A percentile compares a stretch with the other conserved stretches of the same genome.
phyloP scores from a whole-genome alignment of 2,329 filamentous ascomycete species.

The Trichoderma harzianum region DNA sequence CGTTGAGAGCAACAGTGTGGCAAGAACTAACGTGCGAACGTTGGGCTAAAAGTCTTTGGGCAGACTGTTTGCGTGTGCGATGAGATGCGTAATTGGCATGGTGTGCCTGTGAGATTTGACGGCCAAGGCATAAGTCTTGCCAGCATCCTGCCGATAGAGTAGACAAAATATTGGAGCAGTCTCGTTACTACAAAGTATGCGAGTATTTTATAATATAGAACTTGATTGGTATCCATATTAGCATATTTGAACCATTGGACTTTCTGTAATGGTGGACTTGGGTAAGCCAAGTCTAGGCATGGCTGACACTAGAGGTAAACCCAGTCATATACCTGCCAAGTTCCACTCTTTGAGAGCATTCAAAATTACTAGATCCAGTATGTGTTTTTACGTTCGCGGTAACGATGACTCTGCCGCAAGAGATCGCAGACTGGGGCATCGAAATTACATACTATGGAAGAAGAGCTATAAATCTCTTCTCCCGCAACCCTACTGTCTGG shows the following conservation, averaged over 20 bases:
- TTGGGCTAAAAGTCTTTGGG: background rate
- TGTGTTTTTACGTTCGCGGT: background rate
- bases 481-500: background rate
- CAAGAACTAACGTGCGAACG: background rate
- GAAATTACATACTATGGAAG: background rate
- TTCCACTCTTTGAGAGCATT: background rate
- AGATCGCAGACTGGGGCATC: background rate
- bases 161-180: no score
- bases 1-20: background rate
- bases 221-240: no score
- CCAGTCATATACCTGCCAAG: background rate
- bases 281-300: no score
- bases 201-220: no score
- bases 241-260: no score
- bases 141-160: no score
- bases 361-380: no score
- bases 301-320: no score
- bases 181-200: no score
- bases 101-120: background rate
- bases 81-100: no score
- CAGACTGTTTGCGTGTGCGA: background rate
- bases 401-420: background rate
- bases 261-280: no score
- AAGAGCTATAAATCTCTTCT: background rate
- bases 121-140: background rate